Evolutionary conservation across 1,284 basidiomycete genomes (phyloP), one percentile per base, ranked within the genome.

Genomic region (Malassezia pachydermatis): DNA sequence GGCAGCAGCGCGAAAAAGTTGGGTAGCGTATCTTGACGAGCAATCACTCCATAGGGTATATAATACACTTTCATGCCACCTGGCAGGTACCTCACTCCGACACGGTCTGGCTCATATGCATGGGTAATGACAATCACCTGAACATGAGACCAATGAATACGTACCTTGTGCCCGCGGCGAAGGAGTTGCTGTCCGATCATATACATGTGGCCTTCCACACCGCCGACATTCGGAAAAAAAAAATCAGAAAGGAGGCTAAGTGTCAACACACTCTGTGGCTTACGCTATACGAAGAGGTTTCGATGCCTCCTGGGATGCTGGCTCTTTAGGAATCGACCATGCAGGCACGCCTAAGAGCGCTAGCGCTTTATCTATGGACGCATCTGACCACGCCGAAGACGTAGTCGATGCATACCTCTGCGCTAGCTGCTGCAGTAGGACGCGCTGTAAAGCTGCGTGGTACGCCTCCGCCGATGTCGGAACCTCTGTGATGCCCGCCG

Each of bases 121-220:
- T 98, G 94, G 0, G 92, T 95, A 55, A 98, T 85, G 24, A 94
- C 82, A 56, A 96, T 84, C 45, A 98, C 88, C 86, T 90, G 4
- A 14, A 17, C 20, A 28, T 41, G 44, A 23, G 19, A 5, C 20
- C 5, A 20, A 33, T 9, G 29, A 20, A 23, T 5, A 42, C 73
- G 45, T 64, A 84, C 88, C 74, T 86, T 89, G 73, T 98, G 89
- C 1, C 90, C 88, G 23, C 80, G 78, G 33, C 78, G 77, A 45
- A 89, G 79, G 41, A 98, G 80, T 48, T 84, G 82, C 34, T 63
- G 61, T 8, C 56, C 58, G 24, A 68, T 33, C 54, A 58, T 58
- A 74, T 88, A 95, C 42, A 96, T 90, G 73, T 96, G 89, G 55
- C 83, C 90, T 73, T 98, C 94, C 20, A 99, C 90, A 9, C 94